phyloP scores from a whole-genome alignment of 768 basidiomycete genomes.

The Russula dissimulans region DNA sequence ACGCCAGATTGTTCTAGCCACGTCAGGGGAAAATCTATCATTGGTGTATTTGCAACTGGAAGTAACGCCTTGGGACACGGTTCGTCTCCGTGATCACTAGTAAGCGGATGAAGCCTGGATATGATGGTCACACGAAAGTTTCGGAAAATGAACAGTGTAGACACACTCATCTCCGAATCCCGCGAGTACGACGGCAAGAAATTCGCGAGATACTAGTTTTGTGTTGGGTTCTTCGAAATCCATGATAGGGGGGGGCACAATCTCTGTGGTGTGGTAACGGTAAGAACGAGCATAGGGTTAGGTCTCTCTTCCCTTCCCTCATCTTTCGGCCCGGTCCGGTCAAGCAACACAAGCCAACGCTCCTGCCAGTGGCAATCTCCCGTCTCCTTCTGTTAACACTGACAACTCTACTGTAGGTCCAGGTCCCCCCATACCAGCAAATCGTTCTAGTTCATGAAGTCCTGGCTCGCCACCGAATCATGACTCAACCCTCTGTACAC shows the following conservation, averaged over 20 bases:
- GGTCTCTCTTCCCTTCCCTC: neutral
- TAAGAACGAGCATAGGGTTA: neutral
- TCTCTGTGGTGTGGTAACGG: neutral
- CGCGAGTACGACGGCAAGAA: conserved; percentile 79
- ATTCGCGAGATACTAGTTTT: conserved; percentile 57
- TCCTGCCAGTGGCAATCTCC: neutral
- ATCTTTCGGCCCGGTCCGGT: neutral
- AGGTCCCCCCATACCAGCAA: neutral
- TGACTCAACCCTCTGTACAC: conserved; percentile 56
- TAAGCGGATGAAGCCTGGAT: conserved; percentile 61
- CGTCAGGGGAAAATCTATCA: conserved; percentile 71
- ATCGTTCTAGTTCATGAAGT: neutral
- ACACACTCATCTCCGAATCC: conserved; percentile 89
- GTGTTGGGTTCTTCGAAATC: conserved; percentile 47
- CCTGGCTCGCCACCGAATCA: conserved; percentile 10
- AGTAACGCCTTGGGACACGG: conserved; percentile 82
- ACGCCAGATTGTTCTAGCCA: conserved; percentile 89
- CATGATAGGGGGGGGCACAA: conserved; percentile 27
- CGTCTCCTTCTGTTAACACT: neutral
- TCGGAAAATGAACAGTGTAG: neutral
- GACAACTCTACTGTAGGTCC: neutral
- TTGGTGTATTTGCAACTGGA: conserved; percentile 79
- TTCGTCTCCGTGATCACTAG: conserved; percentile 65
- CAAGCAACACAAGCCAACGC: neutral
- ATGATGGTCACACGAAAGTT: neutral